Percentiles rank a stretch among this genome's conserved stretches.
phyloP scores from a whole-genome alignment of 441 rosid genomes.

The Croton setiger region DNA sequence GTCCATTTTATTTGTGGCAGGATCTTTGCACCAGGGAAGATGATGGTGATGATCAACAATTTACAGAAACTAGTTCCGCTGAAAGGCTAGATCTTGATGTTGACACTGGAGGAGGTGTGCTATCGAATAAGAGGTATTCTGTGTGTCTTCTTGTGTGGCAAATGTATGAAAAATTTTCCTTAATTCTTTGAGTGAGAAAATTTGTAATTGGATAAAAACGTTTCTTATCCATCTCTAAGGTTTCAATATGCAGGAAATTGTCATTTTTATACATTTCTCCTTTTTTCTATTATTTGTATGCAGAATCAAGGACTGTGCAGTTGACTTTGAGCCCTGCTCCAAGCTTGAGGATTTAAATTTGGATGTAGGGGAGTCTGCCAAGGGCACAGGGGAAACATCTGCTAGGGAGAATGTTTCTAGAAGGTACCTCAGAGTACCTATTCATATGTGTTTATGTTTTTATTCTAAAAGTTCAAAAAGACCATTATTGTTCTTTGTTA shows the following conservation, averaged over 20 bases:
- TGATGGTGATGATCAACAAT: slow-evolving; percentile 31
- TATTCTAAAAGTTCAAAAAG: not conserved
- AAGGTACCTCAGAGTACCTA: slow-evolving; percentile 41
- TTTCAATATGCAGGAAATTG: slow-evolving; percentile 10
- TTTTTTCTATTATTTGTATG: slow-evolving; percentile 19
- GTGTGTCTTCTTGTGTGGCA: not conserved
- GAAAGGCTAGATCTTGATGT: slow-evolving; percentile 30
- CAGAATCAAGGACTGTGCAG: slow-evolving; percentile 44
- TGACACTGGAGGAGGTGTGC: slow-evolving; percentile 32
- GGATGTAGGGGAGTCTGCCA: slow-evolving; percentile 54
- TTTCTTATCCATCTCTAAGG: not conserved
- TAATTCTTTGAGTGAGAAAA: not conserved
- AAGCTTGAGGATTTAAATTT: slow-evolving; percentile 74
- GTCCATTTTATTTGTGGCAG: slow-evolving; percentile 28
- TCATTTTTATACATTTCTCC: slow-evolving; percentile 6
- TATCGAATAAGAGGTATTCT: slow-evolving; percentile 48
- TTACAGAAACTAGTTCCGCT: slow-evolving; percentile 22
- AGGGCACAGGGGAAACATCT: slow-evolving; percentile 33
- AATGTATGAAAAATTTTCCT: not conserved
- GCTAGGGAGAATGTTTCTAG: slow-evolving; percentile 28
- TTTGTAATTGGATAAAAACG: not conserved
- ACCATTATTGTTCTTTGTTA: not conserved
- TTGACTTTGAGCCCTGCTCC: slow-evolving; percentile 67
- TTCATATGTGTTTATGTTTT: not conserved
- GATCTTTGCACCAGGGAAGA: slow-evolving; percentile 36